Evolutionary conservation across 2,329 filamentous ascomycete genomes (phyloP).

Genomic region (Diaporthe helianthi): DNA sequence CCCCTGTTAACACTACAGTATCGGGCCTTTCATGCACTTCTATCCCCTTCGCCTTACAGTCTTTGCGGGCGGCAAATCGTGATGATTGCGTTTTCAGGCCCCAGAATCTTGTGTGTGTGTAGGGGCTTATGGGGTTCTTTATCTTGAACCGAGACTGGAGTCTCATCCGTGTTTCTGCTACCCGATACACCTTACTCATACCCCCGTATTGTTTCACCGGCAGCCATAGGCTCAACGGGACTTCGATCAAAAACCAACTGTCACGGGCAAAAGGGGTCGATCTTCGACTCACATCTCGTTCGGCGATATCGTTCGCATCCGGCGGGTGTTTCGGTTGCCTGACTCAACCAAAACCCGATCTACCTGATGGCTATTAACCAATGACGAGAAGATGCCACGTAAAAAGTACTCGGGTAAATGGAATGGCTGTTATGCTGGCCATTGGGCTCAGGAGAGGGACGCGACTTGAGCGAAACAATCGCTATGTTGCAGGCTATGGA

Average conservation of each 20-base stretch:
- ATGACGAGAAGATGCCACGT: not conserved
- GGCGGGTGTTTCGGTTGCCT: not conserved
- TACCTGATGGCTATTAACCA: not conserved
- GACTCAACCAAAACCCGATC: not conserved
- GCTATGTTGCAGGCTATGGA: not conserved
- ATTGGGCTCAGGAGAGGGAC: not conserved
- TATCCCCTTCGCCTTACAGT: not conserved
- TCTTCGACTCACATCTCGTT: not conserved
- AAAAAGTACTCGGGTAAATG: not conserved
- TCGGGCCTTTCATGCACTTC: not conserved
- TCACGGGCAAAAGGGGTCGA: not conserved
- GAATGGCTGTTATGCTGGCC: not conserved
- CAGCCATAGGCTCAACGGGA: not conserved
- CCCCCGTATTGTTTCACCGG: not conserved
- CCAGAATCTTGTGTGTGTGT: not conserved
- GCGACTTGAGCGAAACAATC: not conserved
- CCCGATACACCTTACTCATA: not conserved
- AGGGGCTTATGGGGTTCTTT: not conserved
- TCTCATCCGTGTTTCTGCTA: not conserved
- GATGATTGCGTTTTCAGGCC: not conserved
- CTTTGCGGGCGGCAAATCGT: not conserved
- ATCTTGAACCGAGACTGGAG: not conserved
- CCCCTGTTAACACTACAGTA: not conserved
- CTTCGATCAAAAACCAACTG: not conserved
- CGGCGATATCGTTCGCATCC: not conserved